These are phyloP conservation scores for Pyrenophora graminea DNA, from an alignment of 2,329 filamentous ascomycete species.

Conservation along the genomic window DNA sequence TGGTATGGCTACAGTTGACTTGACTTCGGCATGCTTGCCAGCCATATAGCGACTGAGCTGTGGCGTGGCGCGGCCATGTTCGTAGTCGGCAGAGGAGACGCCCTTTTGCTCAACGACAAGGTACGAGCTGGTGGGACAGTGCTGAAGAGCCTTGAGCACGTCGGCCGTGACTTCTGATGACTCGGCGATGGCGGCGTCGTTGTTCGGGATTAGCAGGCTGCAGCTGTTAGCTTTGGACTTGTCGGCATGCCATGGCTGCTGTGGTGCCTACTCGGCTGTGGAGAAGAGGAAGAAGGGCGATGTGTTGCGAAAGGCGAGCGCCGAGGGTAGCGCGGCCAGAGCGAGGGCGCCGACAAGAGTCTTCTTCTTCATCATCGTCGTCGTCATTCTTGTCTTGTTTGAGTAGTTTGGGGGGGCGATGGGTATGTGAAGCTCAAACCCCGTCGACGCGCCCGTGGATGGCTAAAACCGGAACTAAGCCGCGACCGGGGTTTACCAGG, in stretches of 20 bases:
- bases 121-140: slow-evolving; percentile 76
- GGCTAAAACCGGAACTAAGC: slow-evolving; percentile 3
- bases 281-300: slow-evolving; percentile 90
- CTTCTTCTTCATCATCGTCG: slow-evolving; percentile 34
- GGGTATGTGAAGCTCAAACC: slow-evolving; percentile 17
- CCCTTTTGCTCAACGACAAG: slow-evolving; percentile 78
- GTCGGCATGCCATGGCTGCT: slow-evolving; percentile 12
- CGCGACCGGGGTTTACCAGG: background rate
- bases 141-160: slow-evolving; percentile 56
- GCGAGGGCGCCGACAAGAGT: slow-evolving; percentile 53
- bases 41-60: slow-evolving; percentile 59
- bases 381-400: slow-evolving; percentile 37
- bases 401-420: slow-evolving; percentile 3
- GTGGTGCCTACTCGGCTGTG: slow-evolving; percentile 69
- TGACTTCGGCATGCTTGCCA: slow-evolving; percentile 56
- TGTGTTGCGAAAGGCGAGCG: slow-evolving; percentile 78
- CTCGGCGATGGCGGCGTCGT: slow-evolving; percentile 46
- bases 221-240: slow-evolving; percentile 30
- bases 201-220: slow-evolving; percentile 36
- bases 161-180: slow-evolving; percentile 50
- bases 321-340: slow-evolving; percentile 59
- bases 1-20: slow-evolving; percentile 57
- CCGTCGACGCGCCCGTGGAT: slow-evolving; percentile 4
- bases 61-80: slow-evolving; percentile 55
- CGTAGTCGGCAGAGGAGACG: slow-evolving; percentile 71